Evolutionary conservation across 2,329 filamentous ascomycete genomes (phyloP).

Genomic region (Paecilomyces sp.): DNA sequence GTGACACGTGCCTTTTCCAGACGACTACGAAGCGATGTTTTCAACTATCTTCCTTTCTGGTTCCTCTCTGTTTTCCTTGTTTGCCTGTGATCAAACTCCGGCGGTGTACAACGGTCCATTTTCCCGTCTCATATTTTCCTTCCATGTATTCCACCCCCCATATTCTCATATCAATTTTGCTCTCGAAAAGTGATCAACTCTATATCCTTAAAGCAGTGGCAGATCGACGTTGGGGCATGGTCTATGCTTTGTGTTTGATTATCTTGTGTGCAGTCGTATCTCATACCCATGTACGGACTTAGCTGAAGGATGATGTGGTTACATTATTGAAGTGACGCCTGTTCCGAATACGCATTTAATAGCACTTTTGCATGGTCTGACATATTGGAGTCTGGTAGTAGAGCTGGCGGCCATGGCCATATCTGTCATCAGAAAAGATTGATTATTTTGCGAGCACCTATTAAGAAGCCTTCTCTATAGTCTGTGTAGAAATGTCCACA

Average conservation of each 20-base stretch:
- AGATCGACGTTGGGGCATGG: background rate
- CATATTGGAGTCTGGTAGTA: background rate
- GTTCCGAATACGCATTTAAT: background rate
- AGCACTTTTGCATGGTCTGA: background rate
- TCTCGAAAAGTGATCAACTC: background rate
- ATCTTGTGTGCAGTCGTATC: background rate
- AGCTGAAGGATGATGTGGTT: background rate
- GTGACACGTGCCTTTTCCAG: background rate
- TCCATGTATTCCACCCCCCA: background rate
- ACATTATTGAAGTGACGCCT: background rate
- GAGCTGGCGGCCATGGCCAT: too few species aligned
- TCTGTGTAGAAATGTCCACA: too few species aligned
- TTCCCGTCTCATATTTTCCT: background rate
- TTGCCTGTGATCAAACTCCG: background rate
- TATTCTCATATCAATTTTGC: background rate
- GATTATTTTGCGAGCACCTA: background rate
- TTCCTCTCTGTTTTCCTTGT: background rate
- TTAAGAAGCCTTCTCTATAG: background rate
- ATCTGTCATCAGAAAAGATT: too few species aligned
- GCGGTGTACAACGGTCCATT: background rate
- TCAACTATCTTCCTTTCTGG: background rate
- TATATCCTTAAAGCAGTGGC: background rate
- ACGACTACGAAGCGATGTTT: background rate
- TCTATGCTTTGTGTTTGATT: background rate
- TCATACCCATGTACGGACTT: background rate